These are phyloP conservation scores for Fomes fomentarius DNA, from an alignment of 1,284 basidiomycete genomes.

Conservation along the genomic window DNA sequence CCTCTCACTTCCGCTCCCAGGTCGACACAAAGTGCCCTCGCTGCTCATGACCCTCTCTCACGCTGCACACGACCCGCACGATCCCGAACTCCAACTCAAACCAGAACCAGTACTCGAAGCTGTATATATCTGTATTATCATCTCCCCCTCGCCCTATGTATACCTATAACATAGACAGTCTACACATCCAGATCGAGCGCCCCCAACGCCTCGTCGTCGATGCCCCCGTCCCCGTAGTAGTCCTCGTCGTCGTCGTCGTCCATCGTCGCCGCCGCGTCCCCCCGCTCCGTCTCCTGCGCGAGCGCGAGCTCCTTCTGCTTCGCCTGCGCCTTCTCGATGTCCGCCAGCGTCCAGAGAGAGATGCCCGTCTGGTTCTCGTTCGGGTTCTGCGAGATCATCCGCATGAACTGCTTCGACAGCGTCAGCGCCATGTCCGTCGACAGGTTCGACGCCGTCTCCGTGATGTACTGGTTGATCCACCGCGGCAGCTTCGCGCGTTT, in stretches of 20 bases:
- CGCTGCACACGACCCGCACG: constrained; percentile 8
- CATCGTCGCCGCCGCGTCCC: constrained; percentile 29
- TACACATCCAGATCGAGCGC: constrained; percentile 56
- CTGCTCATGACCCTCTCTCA: constrained; percentile 9
- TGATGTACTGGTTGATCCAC: constrained; percentile 99
- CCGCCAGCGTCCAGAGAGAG: constrained; percentile 91
- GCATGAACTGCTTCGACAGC: constrained; percentile 95
- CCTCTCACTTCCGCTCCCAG: constrained; percentile 4
- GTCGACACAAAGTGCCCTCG: constrained; percentile 19
- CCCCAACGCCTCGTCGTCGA: constrained; percentile 67
- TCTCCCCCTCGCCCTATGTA: constrained; percentile 9
- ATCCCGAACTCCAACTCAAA: neutral
- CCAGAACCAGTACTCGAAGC: neutral
- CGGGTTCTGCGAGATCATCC: constrained; percentile 96
- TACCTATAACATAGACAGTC: constrained; percentile 14
- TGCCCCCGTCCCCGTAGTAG: constrained; percentile 73
- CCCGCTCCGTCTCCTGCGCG: constrained; percentile 45
- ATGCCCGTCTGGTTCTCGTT: constrained; percentile 95
- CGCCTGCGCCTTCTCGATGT: constrained; percentile 80
- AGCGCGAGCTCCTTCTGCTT: constrained; percentile 66
- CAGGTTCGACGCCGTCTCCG: constrained; percentile 94
- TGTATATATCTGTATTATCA: constrained; percentile 15
- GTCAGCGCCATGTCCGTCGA: constrained; percentile 99
- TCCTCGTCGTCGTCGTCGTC: constrained; percentile 45
- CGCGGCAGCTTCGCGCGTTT: constrained; percentile 97